Conservation (phyloP, 805 yeast genomes). For the Helenozyma baotianmanensis region DNA sequence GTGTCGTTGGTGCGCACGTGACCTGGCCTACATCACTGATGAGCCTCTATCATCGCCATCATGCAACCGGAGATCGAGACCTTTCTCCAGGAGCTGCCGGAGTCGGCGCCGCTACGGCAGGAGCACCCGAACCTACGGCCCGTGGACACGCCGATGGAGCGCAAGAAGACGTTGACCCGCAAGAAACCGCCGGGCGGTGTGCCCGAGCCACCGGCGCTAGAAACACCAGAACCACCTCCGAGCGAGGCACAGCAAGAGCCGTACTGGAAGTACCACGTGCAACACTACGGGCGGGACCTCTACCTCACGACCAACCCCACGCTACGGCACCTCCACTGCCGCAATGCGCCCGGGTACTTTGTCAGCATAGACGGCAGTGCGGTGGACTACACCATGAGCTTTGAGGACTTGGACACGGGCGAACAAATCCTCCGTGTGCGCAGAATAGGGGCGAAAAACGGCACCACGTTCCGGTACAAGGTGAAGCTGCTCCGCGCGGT, state of each 20-base stretch:
- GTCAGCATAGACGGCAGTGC: slow-evolving; percentile 21
- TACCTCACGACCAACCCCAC: slow-evolving; percentile 69
- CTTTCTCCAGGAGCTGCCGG: neutral
- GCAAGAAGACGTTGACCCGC: too few species aligned
- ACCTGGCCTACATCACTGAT: too few species aligned
- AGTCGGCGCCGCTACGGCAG: neutral
- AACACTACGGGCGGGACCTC: slow-evolving; percentile 49
- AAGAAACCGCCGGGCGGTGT: too few species aligned
- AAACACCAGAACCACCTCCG: too few species aligned
- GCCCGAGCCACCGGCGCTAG: slow-evolving; percentile 2
- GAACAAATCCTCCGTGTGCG: slow-evolving; percentile 7
- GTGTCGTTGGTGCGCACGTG: too few species aligned
- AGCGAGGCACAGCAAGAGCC: slow-evolving; percentile 14
- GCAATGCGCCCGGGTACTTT: slow-evolving; percentile 61
- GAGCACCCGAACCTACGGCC: slow-evolving; percentile 3
- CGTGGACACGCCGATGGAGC: neutral
- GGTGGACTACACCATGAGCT: slow-evolving; percentile 6
- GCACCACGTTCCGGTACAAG: slow-evolving; percentile 4
- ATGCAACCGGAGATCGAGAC: too few species aligned
- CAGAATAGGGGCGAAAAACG: slow-evolving; percentile 1
- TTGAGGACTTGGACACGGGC: slow-evolving; percentile 15
- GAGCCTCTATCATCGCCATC: too few species aligned
- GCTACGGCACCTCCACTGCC: slow-evolving; percentile 50
- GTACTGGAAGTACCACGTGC: slow-evolving; percentile 63
- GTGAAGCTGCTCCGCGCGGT: slow-evolving; percentile 3